Conservation (phyloP, 345 rosid genomes). For the Gossypium sturtianum region DNA sequence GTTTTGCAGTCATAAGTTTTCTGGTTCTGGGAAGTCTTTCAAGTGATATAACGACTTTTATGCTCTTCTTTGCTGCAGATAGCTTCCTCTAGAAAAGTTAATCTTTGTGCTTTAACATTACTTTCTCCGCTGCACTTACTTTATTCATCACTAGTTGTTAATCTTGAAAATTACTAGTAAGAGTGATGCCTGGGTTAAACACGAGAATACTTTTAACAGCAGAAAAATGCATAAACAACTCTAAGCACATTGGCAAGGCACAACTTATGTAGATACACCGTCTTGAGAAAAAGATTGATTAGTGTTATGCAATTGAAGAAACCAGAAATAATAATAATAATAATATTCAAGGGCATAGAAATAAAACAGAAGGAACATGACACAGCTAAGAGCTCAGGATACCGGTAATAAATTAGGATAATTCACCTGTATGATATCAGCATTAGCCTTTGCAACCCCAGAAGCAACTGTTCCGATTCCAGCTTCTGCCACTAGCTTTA, state of each 20-base stretch:
- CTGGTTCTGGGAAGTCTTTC: not conserved
- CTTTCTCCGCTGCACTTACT: not conserved
- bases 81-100: not conserved
- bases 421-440: conserved; percentile 88
- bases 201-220: not conserved
- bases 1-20: not conserved
- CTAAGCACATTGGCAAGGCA: not conserved
- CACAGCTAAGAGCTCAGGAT: not conserved
- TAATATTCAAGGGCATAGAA: not conserved
- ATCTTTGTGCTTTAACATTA: not conserved
- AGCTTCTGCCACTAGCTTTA: conserved; percentile 97
- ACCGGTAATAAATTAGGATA: not conserved
- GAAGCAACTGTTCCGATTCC: conserved; percentile 99
- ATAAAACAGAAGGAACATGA: not conserved
- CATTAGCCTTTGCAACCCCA: conserved; percentile 99
- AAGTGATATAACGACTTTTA: not conserved
- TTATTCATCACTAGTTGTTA: not conserved
- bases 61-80: not conserved
- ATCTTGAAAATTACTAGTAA: not conserved
- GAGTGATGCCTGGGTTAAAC: not conserved
- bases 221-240: not conserved
- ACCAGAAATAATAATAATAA: not conserved
- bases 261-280: not conserved
- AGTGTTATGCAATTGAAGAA: not conserved
- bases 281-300: not conserved